Evolutionary conservation across 257 asterid species (phyloP), one percentile per base, ranked within the genome.

Genomic region (Linaria vulgaris): DNA sequence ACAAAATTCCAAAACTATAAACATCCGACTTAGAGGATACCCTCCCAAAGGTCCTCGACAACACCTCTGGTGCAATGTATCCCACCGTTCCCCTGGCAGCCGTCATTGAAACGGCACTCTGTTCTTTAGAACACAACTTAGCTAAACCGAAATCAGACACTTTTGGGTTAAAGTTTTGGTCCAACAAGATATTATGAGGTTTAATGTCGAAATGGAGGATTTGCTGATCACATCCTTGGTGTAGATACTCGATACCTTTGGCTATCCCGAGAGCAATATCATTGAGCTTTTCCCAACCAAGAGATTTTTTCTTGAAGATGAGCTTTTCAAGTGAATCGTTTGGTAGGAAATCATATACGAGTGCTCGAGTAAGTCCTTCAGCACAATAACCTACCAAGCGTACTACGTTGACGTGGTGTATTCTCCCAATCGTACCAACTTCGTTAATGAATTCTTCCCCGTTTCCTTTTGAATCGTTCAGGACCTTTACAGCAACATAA

Each of bases 131-230:
- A 50, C 70, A 74, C 38, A 68, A 56, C 71, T 78, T 74, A 1
- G 79, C 77, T 14, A 63, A 70, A 11, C 83, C 77, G n/a, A 78
- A 78, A 41, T 74, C 83, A 46, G 74, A 45, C 8, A 78, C 61
- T 53, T 79, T 78, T 0, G 78, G 76, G 24, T 57, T 72, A 55
- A 68, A 72, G 25, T 71, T 74, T 0, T 75, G 64, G 39, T 78
- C 80, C 21, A 74, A 57, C 49, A 74, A 56, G 45, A 78, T 78
- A 56, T 74, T 70, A 2, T 69, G 74, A 8, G 79, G 82, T 62
- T 73, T 78, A 53, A 78, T 78, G 52, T 78, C 78, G 0, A 67
- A 67, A 45, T 78, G 80, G 38, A 74, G 73, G 68, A 78, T 78
- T 44, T 74, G 73, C 11, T 56, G 66, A 46, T 74, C 71, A 25